Evolutionary conservation across 73 alveolate species (phyloP).

Genomic region (Paraurostyla sp.): DNA sequence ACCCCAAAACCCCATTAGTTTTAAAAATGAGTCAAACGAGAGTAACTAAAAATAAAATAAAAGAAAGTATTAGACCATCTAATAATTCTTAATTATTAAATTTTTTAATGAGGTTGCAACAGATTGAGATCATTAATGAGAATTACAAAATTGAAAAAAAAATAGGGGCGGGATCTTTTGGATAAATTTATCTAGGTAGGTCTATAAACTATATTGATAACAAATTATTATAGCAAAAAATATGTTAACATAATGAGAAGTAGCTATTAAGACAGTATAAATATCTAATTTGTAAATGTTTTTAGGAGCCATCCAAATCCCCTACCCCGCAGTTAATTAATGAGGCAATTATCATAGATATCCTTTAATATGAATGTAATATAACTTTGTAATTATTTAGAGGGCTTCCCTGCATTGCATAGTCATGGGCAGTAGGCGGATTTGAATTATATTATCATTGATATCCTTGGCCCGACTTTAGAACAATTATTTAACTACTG

Average conservation of each 20-base stretch:
- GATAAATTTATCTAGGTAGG: slow-evolving; percentile 85
- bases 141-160: slow-evolving; percentile 85
- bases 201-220: slow-evolving; percentile 22
- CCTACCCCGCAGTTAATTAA: slow-evolving; percentile 86
- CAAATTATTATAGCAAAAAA: slow-evolving; percentile 38
- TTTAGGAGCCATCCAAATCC: slow-evolving; percentile 68
- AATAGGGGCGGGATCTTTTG: slow-evolving; percentile 96
- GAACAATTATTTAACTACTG: slow-evolving; percentile 80
- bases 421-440: slow-evolving; percentile 72
- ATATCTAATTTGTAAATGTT: neutral
- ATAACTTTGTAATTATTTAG: slow-evolving; percentile 77
- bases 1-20: no score
- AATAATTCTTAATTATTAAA: neutral
- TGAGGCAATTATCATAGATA: slow-evolving; percentile 84
- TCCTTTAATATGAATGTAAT: slow-evolving; percentile 83
- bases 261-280: slow-evolving; percentile 90
- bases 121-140: slow-evolving; percentile 70
- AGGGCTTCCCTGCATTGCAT: slow-evolving; percentile 72
- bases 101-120: slow-evolving; percentile 71
- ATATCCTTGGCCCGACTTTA: slow-evolving; percentile 78
- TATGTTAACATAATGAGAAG: slow-evolving; percentile 84
- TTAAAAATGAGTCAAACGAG: no score
- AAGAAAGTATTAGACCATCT: no score
- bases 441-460: slow-evolving; percentile 75
- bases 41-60: no score